Base-by-base conservation (phyloP, 352 stramenopile species). In the Phytophthora syringae region DNA sequence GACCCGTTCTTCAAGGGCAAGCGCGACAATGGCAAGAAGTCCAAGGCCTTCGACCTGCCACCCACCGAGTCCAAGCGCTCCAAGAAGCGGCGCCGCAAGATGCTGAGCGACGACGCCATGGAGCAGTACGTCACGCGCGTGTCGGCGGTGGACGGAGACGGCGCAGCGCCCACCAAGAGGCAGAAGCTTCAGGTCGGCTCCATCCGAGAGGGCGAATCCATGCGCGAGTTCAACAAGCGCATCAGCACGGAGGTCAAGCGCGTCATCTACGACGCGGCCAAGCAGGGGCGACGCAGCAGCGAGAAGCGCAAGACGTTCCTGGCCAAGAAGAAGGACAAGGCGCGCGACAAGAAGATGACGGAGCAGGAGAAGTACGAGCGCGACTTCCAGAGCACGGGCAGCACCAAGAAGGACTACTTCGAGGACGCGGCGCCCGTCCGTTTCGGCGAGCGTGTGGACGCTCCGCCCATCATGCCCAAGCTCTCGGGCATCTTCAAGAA, bases 1-100 rank as follows among this genome's bases (percentile, higher is more conserved):
- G 87, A 95, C 54, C 87, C 87, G 62, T 93, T 93, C 77, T 95
- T 93, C 67, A 93, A 93, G 68, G 87, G 84, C 27, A 88, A 82
- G 65, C 80, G 84, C 40, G 74, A 85, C 16, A 85, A 79, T 63
- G 85, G 83, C 37, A 90, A 90, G 70, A 91, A 92, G 63, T 54
- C 69, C 4, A 87, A 86, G 74, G 72, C 79, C 40, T 88, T 80
- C 36, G 83, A 95, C 55, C 69, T 92, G 40, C 68, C 86, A 27
- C 84, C 86, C 9, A 89, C 75, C 7, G 49, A 88, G 62, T 93
- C 85, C 36, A 91, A 92, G 68, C 74, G 77, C 47, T 86, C 82
- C 25, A 95, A 93, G 77, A 95, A 93, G 72, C 84, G 80, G n/a
- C 66, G 86, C 52, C 82, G 82, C 54, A 88, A 90, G 64, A 61